Evolutionary conservation across 2,329 filamentous ascomycete species (phyloP).

Genomic region (Fusarium chlamydosporum): DNA sequence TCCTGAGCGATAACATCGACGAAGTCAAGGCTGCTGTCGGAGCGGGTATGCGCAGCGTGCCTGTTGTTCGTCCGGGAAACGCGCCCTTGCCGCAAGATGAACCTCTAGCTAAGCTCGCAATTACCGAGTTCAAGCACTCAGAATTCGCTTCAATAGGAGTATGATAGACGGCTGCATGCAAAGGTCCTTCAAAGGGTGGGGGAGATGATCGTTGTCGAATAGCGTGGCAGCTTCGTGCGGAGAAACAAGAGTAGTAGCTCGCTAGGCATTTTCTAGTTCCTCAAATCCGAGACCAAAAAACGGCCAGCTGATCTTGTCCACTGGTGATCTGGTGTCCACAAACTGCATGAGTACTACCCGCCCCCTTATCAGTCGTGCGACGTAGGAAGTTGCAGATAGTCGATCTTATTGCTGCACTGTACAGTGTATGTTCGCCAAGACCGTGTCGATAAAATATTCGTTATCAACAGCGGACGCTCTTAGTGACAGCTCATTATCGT

Average conservation of each 20-base stretch:
- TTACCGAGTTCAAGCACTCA: slow-evolving; percentile 54
- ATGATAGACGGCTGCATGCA: slow-evolving; percentile 44
- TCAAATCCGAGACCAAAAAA: slow-evolving; percentile 43
- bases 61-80: slow-evolving; percentile 79
- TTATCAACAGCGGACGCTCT: slow-evolving; percentile 18
- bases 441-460: slow-evolving; percentile 28
- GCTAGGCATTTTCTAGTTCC: slow-evolving; percentile 47
- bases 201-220: slow-evolving; percentile 40
- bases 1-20: slow-evolving; percentile 83
- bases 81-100: slow-evolving; percentile 69
- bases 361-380: slow-evolving; percentile 40
- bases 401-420: slow-evolving; percentile 29
- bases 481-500: slow-evolving; percentile 24
- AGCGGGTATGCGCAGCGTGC: slow-evolving; percentile 73
- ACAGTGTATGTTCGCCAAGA: slow-evolving; percentile 28
- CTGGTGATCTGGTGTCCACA: slow-evolving; percentile 41
- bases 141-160: slow-evolving; percentile 43
- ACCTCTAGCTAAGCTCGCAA: slow-evolving; percentile 53
- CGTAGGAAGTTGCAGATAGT: slow-evolving; percentile 33
- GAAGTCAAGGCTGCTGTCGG: slow-evolving; percentile 74
- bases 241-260: slow-evolving; percentile 45
- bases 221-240: slow-evolving; percentile 45
- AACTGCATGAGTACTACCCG: slow-evolving; percentile 43
- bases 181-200: slow-evolving; percentile 37
- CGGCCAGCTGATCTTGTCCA: slow-evolving; percentile 45